Conservation (phyloP, 257 asterid species). For the Echium plantagineum region DNA sequence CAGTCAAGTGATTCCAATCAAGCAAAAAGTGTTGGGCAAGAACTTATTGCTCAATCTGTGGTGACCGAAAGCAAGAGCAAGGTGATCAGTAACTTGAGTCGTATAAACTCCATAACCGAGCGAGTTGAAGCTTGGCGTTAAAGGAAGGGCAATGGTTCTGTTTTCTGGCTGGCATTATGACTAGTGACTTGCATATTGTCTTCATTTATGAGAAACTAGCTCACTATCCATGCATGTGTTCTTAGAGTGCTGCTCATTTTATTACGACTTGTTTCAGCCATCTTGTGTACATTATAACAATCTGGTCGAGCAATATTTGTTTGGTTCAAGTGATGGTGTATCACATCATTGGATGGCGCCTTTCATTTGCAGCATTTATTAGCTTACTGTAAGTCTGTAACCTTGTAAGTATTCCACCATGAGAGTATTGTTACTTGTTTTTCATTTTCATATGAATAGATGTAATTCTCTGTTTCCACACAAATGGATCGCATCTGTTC, state of each 20-base stretch:
- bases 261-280: slow-evolving; percentile 3
- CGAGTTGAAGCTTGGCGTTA: slow-evolving; percentile 79
- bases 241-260: slow-evolving; percentile 7
- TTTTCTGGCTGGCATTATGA: slow-evolving; percentile 11
- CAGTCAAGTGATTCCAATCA: slow-evolving; percentile 28
- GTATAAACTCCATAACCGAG: slow-evolving; percentile 57
- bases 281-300: slow-evolving; percentile 11
- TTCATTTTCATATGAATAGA: slow-evolving; percentile 7
- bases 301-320: slow-evolving; percentile 9
- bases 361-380: too few species aligned
- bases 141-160: slow-evolving; percentile 11
- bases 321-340: background rate
- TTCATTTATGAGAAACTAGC: slow-evolving; percentile 14
- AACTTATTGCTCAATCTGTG: slow-evolving; percentile 15
- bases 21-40: slow-evolving; percentile 18
- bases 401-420: too few species aligned
- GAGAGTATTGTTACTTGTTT: too few species aligned
- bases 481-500: too few species aligned
- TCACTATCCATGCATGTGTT: slow-evolving; percentile 14
- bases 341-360: background rate
- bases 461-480: background rate
- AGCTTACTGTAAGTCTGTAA: too few species aligned
- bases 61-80: slow-evolving; percentile 37
- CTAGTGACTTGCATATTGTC: slow-evolving; percentile 10
- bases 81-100: slow-evolving; percentile 66